phyloP scores from a whole-genome alignment of 148 eudicot species.

The Rheum nobile region DNA sequence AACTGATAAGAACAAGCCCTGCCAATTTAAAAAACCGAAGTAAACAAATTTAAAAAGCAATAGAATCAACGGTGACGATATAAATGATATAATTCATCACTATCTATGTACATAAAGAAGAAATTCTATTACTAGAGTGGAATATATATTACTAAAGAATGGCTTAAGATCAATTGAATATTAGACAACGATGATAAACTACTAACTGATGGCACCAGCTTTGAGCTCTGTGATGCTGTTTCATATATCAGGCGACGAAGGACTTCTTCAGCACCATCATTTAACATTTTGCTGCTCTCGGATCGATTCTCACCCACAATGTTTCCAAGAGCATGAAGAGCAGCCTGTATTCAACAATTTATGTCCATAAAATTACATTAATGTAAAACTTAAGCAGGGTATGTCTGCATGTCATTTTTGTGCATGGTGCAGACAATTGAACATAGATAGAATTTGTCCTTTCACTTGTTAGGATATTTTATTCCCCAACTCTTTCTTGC shows the following conservation, averaged over 20 bases:
- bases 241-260: conserved; percentile 60
- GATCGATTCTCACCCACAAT: conserved; percentile 64
- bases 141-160: background rate
- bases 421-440: background rate
- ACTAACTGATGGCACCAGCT: conserved; percentile 76
- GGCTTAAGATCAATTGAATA: background rate
- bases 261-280: conserved; percentile 50
- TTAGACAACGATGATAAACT: background rate
- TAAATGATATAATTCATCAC: background rate
- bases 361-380: background rate
- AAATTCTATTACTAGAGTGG: background rate
- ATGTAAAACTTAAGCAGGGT: background rate
- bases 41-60: background rate
- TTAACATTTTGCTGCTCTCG: conserved; percentile 36
- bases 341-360: conserved; percentile 41
- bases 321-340: conserved; percentile 76
- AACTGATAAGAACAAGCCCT: conserved; percentile 77
- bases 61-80: background rate
- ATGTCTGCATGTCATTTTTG: background rate
- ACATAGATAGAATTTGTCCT: background rate
- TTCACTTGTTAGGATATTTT: background rate
- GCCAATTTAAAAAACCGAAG: conserved; percentile 20
- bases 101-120: background rate
- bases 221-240: conserved; percentile 57
- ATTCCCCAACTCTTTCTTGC: background rate